Base-by-base conservation (phyloP, 2,329 filamentous ascomycete species). In the Podosphaera xanthii region DNA sequence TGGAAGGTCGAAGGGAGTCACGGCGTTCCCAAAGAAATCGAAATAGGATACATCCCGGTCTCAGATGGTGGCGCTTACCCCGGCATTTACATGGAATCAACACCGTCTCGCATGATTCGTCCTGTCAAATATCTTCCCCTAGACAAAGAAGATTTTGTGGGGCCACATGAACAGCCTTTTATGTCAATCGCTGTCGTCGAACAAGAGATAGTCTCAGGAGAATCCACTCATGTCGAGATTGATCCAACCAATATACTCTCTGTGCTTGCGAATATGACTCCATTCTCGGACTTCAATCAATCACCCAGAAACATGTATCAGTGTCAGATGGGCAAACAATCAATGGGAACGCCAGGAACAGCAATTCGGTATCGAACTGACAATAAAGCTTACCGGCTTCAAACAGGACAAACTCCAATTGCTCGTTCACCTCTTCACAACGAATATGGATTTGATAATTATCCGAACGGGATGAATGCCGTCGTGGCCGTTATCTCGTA, bases 281-380 rank as follows among this genome's bases (percentile, higher is more conserved):
- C 92, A 2, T 98, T 98, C 73, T 96, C 91, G 54, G 88, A 98
- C 70, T 95, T 95, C 74, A 98, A 98, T 73, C 92, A 98, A 72
- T 96, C 90, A 12, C 92, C 92, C 1, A 79, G 92, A 78, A 98
- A 98, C 73, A 97, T 97, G 91, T 98, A 97, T 70, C 87, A 94
- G 70, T 96, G 90, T 74, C 92, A 97, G 76, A 97, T 97, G 92
- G 89, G 88, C 74, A 98, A 98, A 71, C 92, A 98, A 74, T 90
- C 91, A 0, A 98, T 98, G 92, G 92, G 92, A 71, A 97, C 92
- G 33, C 89, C 91, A 2, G 90, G 86, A 60, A 86, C 90, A 6
- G 85, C 91, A 2, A 75, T 91, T 63, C 79, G 82, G 60, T 86
- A 94, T 72, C 83, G 92, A 69, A 94, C 90, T 56, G 92, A 98